Base-by-base conservation (phyloP, 306 rosid genomes). In the Prunus dulcis region DNA sequence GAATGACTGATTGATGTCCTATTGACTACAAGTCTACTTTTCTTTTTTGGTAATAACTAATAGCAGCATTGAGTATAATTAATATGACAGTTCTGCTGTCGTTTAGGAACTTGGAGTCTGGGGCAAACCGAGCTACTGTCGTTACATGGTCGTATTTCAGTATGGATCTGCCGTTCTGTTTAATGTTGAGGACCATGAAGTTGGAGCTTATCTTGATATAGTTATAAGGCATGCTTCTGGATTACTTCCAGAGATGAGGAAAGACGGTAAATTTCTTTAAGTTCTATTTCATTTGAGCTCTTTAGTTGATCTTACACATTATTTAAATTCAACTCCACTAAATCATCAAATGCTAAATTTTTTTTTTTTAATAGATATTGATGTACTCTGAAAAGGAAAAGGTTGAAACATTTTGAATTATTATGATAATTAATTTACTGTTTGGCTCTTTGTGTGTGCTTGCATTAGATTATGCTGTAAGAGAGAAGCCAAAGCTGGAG, bases 101-200 rank as follows among this genome's bases (percentile, higher is more conserved):
- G 73, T 78, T 25, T 78, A 95, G 98, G 90, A 85, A 70, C 51
- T 69, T 32, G 82, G 87, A 79, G 70, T 79, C 74, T 83, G 77
- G 22, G 78, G 72, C 47, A 87, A 85, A 69, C 72, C 81, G 20
- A 87, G 86, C 82, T 68, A 66, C 83, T 79, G 81, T 49, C 84
- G 84, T 8, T 92, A 88, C 82, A 85, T 92, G 97, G 91, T 95
- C 55, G 90, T 95, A 25, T 95, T 84, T 83, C 97, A 95, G 74
- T 92, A 95, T 72, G 99, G 99, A 53, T 95, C 97, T 71, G 91
- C 97, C 45, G 97, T 95, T 78, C 78, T 95, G 79, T 95, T 95
- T 85, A 95, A 95, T 70, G 85, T 95, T 14, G 97, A 92, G 75
- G 97, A 95, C 73, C 90, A 89, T 76, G 99, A 95, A 87, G 92